Conservation (phyloP, 176 grass and related monocot genomes). For the Typha latifolia region DNA sequence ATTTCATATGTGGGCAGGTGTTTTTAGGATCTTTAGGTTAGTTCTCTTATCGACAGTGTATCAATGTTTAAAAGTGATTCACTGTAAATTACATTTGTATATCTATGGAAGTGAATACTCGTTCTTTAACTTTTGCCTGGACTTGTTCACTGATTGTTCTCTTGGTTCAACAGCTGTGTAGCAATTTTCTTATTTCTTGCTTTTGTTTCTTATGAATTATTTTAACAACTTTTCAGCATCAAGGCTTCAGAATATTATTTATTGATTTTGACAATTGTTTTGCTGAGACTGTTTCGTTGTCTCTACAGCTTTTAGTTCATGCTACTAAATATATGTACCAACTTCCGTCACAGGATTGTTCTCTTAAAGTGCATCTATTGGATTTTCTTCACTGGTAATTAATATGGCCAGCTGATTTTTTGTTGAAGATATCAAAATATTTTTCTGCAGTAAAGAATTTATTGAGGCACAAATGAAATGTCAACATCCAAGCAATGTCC, state of each 20-base stretch:
- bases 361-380: neutral
- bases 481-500: neutral
- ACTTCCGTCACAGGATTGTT: neutral
- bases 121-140: neutral
- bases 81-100: neutral
- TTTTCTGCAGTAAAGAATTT: neutral
- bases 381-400: neutral
- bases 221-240: too few relatives aligned
- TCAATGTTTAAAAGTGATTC: neutral
- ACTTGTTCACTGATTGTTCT: neutral
- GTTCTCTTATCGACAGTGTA: too few relatives aligned
- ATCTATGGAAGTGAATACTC: neutral
- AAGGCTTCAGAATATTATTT: too few relatives aligned
- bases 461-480: neutral
- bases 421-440: neutral
- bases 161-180: neutral
- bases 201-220: neutral
- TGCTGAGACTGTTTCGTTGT: too few relatives aligned
- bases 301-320: too few relatives aligned
- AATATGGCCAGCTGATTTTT: neutral
- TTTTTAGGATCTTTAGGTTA: too few relatives aligned
- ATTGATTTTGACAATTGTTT: too few relatives aligned
- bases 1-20: too few relatives aligned
- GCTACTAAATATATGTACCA: too few relatives aligned
- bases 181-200: neutral